Conservation (phyloP, 805 yeast species). For the Schizosaccharomyces lindneri region DNA sequence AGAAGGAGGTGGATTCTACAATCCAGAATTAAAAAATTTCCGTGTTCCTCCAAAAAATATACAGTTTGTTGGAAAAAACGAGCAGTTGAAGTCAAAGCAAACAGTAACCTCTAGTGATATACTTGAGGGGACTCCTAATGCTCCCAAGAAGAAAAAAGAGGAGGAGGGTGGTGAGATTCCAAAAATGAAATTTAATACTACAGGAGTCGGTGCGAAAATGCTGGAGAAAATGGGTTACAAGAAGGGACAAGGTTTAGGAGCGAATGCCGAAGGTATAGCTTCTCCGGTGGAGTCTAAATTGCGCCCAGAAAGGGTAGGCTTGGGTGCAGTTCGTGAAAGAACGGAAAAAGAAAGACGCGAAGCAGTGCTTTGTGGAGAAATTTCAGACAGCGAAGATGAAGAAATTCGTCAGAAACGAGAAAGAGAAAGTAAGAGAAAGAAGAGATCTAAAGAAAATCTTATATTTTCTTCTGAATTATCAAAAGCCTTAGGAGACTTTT, state of each 20-base stretch:
- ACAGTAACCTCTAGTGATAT: neutral
- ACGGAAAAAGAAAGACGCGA: constrained; percentile 10
- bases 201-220: constrained; percentile 63
- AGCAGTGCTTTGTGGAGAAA: constrained; percentile 8
- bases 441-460: constrained; percentile 2
- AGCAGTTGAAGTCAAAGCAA: neutral
- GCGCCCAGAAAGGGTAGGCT: constrained; percentile 45
- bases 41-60: neutral
- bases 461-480: constrained; percentile 8
- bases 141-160: neutral
- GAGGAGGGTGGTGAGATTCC: neutral
- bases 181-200: neutral
- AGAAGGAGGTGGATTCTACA: neutral
- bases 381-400: constrained; percentile 6
- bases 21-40: neutral
- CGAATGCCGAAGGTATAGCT: constrained; percentile 40
- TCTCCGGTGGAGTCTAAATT: constrained; percentile 53
- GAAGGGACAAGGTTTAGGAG: constrained; percentile 70
- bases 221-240: constrained; percentile 69
- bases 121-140: neutral
- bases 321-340: constrained; percentile 35
- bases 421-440: constrained; percentile 1
- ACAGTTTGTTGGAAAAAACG: neutral
- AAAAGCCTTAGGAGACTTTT: constrained; percentile 6
- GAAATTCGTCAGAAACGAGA: constrained; percentile 4